Evolutionary conservation across 495 filamentous ascomycete genomes (phyloP), one percentile per base, ranked within the genome.

Genomic region (Tetracladium marchalianum): DNA sequence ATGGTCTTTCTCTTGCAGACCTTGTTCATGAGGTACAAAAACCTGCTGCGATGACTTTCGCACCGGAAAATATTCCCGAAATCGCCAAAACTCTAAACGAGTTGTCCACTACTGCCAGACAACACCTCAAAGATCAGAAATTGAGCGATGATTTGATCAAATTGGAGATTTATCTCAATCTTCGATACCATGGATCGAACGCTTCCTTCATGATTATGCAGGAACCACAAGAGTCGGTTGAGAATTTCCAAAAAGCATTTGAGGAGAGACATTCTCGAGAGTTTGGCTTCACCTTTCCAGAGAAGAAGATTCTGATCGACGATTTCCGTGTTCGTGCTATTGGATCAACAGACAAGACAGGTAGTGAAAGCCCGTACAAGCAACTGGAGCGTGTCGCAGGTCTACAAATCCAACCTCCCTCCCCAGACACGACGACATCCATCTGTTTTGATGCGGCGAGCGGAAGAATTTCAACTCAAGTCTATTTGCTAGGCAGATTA

Each of bases 161-260:
- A 5, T 66, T 70, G 32, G 72, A 76, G 35, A 53, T 69, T 13
- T 77, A 71, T 53, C 55, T 76, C 24, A 77, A 76, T 49, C 63
- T 77, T 57, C 69, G 72, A 0, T 76, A 76, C 32, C 65, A 69
- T 24, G 74, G 74, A 4, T 72, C 69, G 1, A 69, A 75, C 40
- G 76, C 72, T 0, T 66, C 67, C 15, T 49, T 77, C 33, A 77
- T 76, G 72, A 69, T 0, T 57, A 65, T n/a, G 81, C 65, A 67
- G 60, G 80, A 74, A 10, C 53, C 7, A 61, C 65, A 17, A 71
- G 68, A 48, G 33, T 61, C 12, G 56, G 62, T 27, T 11, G 13
- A 16, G 39, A 17, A 41, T 7, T 27, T 27, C 22, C 22, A 27
- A 27, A 27, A 27, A 7, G 63, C 63, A 15, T 76, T 76, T 53